Evolutionary conservation across 2,329 filamentous ascomycete species (phyloP).

Genomic region (Colletotrichum trifolii): DNA sequence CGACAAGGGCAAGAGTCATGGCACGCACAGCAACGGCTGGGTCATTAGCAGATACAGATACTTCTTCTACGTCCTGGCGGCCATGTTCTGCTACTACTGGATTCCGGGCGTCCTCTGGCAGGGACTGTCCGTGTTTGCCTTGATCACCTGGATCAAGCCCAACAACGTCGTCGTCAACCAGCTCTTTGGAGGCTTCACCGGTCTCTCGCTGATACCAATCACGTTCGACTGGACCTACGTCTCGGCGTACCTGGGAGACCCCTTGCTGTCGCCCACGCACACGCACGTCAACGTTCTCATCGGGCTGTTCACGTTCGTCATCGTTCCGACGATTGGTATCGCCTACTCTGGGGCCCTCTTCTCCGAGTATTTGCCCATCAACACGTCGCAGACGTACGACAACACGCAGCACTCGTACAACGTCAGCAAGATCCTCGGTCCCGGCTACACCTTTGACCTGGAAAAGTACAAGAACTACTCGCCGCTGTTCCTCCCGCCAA

Average conservation of each 20-base stretch:
- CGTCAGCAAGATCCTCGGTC: slow-evolving; percentile 62
- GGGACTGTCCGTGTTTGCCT: slow-evolving; percentile 63
- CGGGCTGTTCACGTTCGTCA: slow-evolving; percentile 23
- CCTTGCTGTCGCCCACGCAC: slow-evolving; percentile 39
- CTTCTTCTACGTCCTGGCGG: slow-evolving; percentile 54
- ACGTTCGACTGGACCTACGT: slow-evolving; percentile 65
- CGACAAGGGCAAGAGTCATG: slow-evolving; percentile 53
- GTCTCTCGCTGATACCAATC: slow-evolving; percentile 69
- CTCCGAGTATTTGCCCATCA: slow-evolving; percentile 66
- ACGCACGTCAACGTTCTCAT: slow-evolving; percentile 31
- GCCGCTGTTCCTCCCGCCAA: slow-evolving; percentile 55
- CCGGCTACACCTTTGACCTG: slow-evolving; percentile 66
- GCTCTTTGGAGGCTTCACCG: slow-evolving; percentile 68
- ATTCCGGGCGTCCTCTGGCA: slow-evolving; percentile 62
- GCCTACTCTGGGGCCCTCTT: slow-evolving; percentile 58
- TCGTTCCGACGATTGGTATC: slow-evolving; percentile 53
- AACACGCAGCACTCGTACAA: slow-evolving; percentile 65
- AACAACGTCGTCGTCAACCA: slow-evolving; percentile 69
- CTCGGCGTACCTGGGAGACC: slow-evolving; percentile 52
- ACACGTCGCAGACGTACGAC: slow-evolving; percentile 65
- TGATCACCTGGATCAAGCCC: slow-evolving; percentile 70
- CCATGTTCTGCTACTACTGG: slow-evolving; percentile 63
- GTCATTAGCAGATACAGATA: slow-evolving; percentile 43
- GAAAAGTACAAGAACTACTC: slow-evolving; percentile 63
- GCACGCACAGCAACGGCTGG: slow-evolving; percentile 56